phyloP scores from a whole-genome alignment of 2,329 filamentous ascomycete species.

The Hypoxylon sp. region DNA sequence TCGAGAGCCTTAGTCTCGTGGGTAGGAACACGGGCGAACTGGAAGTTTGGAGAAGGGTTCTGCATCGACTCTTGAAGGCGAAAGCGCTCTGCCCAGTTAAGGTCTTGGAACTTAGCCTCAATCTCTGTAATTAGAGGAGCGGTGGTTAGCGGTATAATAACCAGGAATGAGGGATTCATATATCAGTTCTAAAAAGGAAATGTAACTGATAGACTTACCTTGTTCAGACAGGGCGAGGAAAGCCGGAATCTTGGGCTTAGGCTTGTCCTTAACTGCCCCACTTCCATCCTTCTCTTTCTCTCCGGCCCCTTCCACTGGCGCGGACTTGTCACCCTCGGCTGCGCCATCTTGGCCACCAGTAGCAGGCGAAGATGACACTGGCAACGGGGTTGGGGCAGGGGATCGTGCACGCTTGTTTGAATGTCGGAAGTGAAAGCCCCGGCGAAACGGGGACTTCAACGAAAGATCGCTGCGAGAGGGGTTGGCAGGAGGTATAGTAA shows the following conservation, averaged over 20 bases:
- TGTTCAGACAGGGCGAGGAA: conserved; percentile 66
- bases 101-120: conserved; percentile 66
- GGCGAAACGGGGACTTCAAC: conserved; percentile 59
- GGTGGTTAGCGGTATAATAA: conserved; percentile 27
- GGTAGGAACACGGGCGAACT: conserved; percentile 68
- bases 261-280: conserved; percentile 40
- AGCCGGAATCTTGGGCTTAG: conserved; percentile 59
- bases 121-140: conserved; percentile 58
- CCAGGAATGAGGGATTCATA: not conserved
- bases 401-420: conserved; percentile 65
- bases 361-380: conserved; percentile 46
- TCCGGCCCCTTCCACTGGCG: conserved; percentile 36
- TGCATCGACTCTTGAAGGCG: conserved; percentile 60
- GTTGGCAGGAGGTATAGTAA: conserved; percentile 51
- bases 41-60: conserved; percentile 57
- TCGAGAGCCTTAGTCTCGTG: conserved; percentile 76
- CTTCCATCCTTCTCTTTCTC: conserved; percentile 54
- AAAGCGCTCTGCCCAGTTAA: conserved; percentile 67
- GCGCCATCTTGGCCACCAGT: conserved; percentile 58
- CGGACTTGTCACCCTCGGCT: conserved; percentile 46
- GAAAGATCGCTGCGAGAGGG: conserved; percentile 42
- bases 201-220: conserved; percentile 59
- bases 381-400: conserved; percentile 50
- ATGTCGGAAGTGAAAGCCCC: conserved; percentile 60
- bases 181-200: not conserved